Conservation (phyloP, 495 filamentous ascomycete species). For the Penicillium simplicissimum region DNA sequence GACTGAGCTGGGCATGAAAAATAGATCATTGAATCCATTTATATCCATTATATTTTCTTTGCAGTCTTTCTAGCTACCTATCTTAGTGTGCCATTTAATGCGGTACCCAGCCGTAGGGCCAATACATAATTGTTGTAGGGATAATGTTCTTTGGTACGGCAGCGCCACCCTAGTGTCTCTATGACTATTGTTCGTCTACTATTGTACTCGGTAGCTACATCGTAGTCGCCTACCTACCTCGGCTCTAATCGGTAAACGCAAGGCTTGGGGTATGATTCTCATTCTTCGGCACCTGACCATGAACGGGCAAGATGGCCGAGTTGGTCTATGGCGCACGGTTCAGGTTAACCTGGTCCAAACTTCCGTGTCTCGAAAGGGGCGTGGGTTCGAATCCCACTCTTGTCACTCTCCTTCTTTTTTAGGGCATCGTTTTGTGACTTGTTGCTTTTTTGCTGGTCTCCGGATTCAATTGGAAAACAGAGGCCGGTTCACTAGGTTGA, state of each 20-base stretch:
- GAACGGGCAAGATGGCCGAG: slow-evolving; percentile 39
- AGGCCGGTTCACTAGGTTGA: too few species aligned
- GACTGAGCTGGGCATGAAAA: background rate
- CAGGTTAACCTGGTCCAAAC: slow-evolving; percentile 34
- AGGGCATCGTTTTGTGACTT: background rate
- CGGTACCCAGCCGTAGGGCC: background rate
- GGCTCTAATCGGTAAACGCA: too few species aligned
- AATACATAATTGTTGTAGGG: background rate
- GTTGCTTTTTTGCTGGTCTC: too few species aligned
- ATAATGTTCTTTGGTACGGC: background rate
- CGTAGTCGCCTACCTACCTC: too few species aligned
- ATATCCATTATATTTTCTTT: background rate
- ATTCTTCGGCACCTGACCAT: background rate
- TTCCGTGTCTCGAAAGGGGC: slow-evolving; percentile 33
- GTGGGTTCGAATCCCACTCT: slow-evolving; percentile 44
- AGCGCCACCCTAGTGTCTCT: too few species aligned
- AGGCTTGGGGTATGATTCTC: too few species aligned
- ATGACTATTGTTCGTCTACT: too few species aligned
- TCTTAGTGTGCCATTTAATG: background rate
- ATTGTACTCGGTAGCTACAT: too few species aligned
- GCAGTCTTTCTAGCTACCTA: background rate
- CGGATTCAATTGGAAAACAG: too few species aligned
- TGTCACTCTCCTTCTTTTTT: slow-evolving; percentile 20
- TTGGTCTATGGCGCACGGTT: slow-evolving; percentile 41
- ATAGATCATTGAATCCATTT: background rate